Base-by-base conservation (phyloP, 805 yeast species). In the Diddensiella caesifluorescens region DNA sequence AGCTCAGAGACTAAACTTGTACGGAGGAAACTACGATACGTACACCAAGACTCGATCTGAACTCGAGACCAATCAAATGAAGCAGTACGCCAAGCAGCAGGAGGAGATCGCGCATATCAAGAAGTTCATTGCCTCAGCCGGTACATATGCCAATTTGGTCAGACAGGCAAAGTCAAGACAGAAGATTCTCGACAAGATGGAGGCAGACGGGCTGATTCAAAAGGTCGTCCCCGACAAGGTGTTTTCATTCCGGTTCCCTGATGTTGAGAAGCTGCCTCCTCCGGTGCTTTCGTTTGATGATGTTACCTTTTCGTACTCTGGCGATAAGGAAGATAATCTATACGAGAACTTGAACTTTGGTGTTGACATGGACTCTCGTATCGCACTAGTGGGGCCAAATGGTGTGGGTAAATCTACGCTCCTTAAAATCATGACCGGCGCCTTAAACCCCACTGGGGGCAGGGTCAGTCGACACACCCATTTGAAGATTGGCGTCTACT, bases 111-210 rank as follows among this genome's bases (percentile, higher is more conserved):
- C 80, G 28, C 97, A 92, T 70, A 94, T 92, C 69, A 92, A 92
- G 77, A 92, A 92, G 73, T 92, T 92, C 66, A 92, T 92, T 71
- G 98, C 98, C 28, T 84, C 95, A 55, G 98, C 98, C 44, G 98
- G 98, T 89, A 92, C 98, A 42, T 92, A 92, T 71, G 97, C 98
- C 49, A 92, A 92, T 72, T 75, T 92, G 73, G 98, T 92, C 46
- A 87, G 85, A 67, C 98, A 92, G 72, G 98, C 98, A 52, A 92
- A 92, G 70, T 92, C 98, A 25, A 86, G 97, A 73, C 98, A 92
- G 77, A 92, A 92, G 82, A 92, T 92, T 64, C 75, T 92, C 67
- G 98, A 92, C 71, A 92, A 92, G 82, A 92, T 92, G 98, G 98
- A 92, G 73, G 97, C 98, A 56, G 98, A 92, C 65, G 98, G 98